Evolutionary conservation across 2,329 filamentous ascomycete genomes (phyloP), one percentile per base, ranked within the genome.

Genomic region (Tolypocladium cylindrosporum): DNA sequence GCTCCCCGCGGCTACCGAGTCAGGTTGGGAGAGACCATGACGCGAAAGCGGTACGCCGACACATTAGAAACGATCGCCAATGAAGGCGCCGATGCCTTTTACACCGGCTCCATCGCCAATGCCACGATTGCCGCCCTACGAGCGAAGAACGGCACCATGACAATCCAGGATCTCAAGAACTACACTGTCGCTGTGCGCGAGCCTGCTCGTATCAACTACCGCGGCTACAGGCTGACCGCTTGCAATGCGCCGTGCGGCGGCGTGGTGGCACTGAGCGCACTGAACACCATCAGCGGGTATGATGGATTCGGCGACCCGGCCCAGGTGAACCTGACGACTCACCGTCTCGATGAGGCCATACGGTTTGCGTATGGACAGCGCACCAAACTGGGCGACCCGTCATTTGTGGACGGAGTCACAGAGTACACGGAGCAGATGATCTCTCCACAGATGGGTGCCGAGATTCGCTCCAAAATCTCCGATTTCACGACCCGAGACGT

Each of bases 311-410:
- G 83, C 21, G 74, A 83, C 14, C 72, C 79, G 1, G 72, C 75
- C 1, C 72, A 76, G 2, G 74, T 75, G 54, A 80, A 81, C 62
- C 68, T 90, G 0, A 90, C 85, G 43, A 90, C 88, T 0, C 91
- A 96, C 68, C 79, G 87, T 0, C 74, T 96, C n/a, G 86, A 93
- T 62, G 91, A 96, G 75, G 87, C 90, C 1, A 88, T 95, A 60
- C 79, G 88, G 9, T 96, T 92, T 67, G 89, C 85, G 0, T 96
- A 95, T 64, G 91, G 87, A 2, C 74, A 87, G 76, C 83, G 90
- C 55, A 79, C 83, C 1, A 76, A 88, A 39, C 79, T 96, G 0
- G 91, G 90, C 1, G 91, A 96, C 63, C 91, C 91, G 0, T 75
- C 74, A 0, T 95, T 89, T 64, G 82, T 92, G 8, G 65, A 71